A percentile compares a stretch with the other conserved stretches of the same genome.
Conservation (phyloP, 2,329 filamentous ascomycete species). For the Byssothecium circinans region DNA sequence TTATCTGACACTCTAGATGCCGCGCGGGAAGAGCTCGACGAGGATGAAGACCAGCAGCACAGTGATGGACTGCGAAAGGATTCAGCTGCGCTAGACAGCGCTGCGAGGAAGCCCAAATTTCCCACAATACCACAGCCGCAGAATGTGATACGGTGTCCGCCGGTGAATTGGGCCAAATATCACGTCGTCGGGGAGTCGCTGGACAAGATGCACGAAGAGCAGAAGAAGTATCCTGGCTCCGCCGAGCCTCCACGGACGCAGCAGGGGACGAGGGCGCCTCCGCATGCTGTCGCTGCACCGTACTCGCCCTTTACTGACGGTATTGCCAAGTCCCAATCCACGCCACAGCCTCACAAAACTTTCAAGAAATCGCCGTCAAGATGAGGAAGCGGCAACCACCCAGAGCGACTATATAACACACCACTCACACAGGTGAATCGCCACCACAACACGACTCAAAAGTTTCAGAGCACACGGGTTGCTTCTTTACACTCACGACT, state of each 20-base stretch:
- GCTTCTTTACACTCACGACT: constrained; percentile 23
- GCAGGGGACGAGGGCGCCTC: constrained; percentile 46
- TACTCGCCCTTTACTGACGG: constrained; percentile 62
- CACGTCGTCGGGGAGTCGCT: constrained; percentile 83
- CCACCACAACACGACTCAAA: constrained; percentile 16
- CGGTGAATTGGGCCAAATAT: constrained; percentile 94
- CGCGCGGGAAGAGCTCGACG: constrained; percentile 21
- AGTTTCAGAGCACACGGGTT: constrained; percentile 27
- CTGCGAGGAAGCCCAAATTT: constrained; percentile 51
- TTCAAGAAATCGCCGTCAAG: constrained; percentile 38
- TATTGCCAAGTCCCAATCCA: constrained; percentile 33
- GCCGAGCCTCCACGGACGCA: constrained; percentile 43
- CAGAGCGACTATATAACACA: constrained; percentile 4
- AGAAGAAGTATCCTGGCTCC: constrained; percentile 54
- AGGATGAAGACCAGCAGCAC: constrained; percentile 14
- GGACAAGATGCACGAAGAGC: constrained; percentile 82
- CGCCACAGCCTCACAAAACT: constrained; percentile 26
- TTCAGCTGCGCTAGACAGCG: constrained; percentile 23
- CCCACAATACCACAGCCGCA: constrained; percentile 73
- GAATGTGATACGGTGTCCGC: constrained; percentile 80
- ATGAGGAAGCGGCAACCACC: background rate
- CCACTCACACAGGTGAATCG: constrained; percentile 5
- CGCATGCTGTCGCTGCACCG: constrained; percentile 59
- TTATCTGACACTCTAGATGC: constrained; percentile 43
- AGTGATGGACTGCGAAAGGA: constrained; percentile 29